Conservation (phyloP, 2,329 filamentous ascomycete genomes). For the Aureobasidium mangrovei region DNA sequence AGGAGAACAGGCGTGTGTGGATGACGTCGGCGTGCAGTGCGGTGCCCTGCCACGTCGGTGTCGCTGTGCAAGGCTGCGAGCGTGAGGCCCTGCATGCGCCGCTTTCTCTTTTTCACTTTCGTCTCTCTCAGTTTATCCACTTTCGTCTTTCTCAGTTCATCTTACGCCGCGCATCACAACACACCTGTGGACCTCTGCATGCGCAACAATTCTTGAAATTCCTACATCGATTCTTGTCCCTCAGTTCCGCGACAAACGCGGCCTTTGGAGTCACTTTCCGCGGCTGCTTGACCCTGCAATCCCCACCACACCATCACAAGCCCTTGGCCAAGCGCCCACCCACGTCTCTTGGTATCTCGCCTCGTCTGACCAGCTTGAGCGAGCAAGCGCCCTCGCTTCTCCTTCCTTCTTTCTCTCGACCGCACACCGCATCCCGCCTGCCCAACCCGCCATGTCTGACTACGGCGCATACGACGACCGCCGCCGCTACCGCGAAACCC, state of each 20-base stretch:
- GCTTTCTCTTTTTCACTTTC: constrained; percentile 8
- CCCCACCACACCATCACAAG: constrained; percentile 7
- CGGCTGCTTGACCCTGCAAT: not conserved
- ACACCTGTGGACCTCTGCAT: not conserved
- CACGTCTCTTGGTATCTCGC: not conserved
- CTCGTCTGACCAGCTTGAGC: not conserved
- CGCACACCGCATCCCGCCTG: not conserved
- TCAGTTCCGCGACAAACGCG: not conserved
- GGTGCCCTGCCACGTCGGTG: not conserved
- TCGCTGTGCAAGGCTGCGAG: not conserved
- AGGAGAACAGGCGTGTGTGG: too few relatives aligned
- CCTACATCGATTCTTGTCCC: constrained; percentile 1
- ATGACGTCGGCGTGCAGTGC: too few relatives aligned
- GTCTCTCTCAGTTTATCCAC: not conserved
- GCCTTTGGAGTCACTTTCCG: not conserved
- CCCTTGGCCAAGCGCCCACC: not conserved
- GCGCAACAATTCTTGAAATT: not conserved
- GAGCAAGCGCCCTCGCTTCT: not conserved
- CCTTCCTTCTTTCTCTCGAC: constrained; percentile 7
- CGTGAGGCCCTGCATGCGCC: constrained; percentile 1
- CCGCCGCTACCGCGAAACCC: constrained; percentile 34
- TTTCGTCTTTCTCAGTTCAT: not conserved
- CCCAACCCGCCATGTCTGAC: constrained; percentile 35
- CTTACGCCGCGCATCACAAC: not conserved
- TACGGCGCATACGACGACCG: constrained; percentile 42